phyloP scores from a whole-genome alignment of 169 alveolate species.

The Eimeria necatrix region DNA sequence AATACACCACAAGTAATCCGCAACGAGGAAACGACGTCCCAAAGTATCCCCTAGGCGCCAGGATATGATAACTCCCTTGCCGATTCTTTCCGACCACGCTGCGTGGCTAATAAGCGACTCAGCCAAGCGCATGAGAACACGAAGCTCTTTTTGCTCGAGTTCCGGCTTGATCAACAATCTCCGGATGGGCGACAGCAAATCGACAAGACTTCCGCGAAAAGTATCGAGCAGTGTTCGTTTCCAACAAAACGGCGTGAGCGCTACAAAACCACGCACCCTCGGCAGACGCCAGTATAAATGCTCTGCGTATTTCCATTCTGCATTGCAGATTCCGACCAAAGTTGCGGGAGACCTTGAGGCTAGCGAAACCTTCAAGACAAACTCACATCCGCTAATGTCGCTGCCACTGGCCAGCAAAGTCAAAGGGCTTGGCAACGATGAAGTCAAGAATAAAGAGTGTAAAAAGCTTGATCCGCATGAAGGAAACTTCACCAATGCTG shows the following conservation, averaged over 20 bases:
- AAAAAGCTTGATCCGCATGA: too few relatives aligned
- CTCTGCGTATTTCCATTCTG: not conserved
- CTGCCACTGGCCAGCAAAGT: too few relatives aligned
- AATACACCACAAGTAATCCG: slow-evolving; percentile 38
- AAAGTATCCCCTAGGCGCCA: not conserved
- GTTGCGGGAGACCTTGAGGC: too few relatives aligned
- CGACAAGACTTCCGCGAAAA: slow-evolving; percentile 14
- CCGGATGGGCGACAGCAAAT: slow-evolving; percentile 1
- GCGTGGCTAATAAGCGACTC: not conserved
- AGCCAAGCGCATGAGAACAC: not conserved
- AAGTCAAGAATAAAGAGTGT: too few relatives aligned
- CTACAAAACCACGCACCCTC: not conserved
- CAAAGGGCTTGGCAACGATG: too few relatives aligned
- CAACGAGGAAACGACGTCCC: slow-evolving; percentile 14
- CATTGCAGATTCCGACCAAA: too few relatives aligned
- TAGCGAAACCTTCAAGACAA: too few relatives aligned
- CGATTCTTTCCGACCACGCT: not conserved
- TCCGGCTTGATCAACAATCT: not conserved
- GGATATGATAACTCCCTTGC: not conserved
- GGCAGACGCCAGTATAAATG: slow-evolving; percentile 34
- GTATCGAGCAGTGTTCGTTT: not conserved
- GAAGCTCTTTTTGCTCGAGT: not conserved
- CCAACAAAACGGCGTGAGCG: not conserved
- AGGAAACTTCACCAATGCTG: too few relatives aligned
- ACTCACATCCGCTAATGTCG: too few relatives aligned